Conservation (phyloP, 73 alveolate genomes). For the Paramecium primaurelia region DNA sequence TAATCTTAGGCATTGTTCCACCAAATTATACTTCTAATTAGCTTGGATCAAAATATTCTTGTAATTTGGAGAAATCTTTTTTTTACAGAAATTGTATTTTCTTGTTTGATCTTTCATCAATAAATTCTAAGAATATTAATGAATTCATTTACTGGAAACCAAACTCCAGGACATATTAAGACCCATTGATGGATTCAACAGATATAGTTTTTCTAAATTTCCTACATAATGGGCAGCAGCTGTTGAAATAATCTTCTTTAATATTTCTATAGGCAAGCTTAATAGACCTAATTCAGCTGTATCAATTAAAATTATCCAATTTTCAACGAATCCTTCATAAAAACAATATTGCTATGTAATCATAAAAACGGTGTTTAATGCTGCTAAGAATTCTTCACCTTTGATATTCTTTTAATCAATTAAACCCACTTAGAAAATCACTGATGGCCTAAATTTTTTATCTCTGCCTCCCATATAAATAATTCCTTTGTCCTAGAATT, state of each 20-base stretch:
- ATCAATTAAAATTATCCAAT: conserved; percentile 25
- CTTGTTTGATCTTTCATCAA: conserved; percentile 26
- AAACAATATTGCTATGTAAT: neutral
- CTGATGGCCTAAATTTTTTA: neutral
- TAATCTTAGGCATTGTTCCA: conserved; percentile 6
- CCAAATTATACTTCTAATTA: conserved; percentile 25
- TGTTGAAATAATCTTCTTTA: neutral
- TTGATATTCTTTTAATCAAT: neutral
- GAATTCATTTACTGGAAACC: neutral
- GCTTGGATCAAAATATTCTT: neutral
- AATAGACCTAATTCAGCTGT: neutral
- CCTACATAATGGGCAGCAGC: conserved; percentile 50
- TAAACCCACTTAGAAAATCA: neutral
- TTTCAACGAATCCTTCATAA: conserved; percentile 9
- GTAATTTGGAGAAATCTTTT: neutral
- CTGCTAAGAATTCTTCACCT: conserved; percentile 25
- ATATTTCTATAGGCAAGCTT: conserved; percentile 6
- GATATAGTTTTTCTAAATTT: conserved; percentile 2
- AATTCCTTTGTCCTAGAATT: conserved; percentile 20
- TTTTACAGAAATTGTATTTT: conserved; percentile 25
- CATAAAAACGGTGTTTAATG: conserved; percentile 49
- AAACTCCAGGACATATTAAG: conserved; percentile 33
- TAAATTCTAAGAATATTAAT: neutral
- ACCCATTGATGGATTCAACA: conserved; percentile 12
- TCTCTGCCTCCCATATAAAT: conserved; percentile 38